phyloP scores from a whole-genome alignment of 2,329 filamentous ascomycete genomes.

The Diaporthe destruens region DNA sequence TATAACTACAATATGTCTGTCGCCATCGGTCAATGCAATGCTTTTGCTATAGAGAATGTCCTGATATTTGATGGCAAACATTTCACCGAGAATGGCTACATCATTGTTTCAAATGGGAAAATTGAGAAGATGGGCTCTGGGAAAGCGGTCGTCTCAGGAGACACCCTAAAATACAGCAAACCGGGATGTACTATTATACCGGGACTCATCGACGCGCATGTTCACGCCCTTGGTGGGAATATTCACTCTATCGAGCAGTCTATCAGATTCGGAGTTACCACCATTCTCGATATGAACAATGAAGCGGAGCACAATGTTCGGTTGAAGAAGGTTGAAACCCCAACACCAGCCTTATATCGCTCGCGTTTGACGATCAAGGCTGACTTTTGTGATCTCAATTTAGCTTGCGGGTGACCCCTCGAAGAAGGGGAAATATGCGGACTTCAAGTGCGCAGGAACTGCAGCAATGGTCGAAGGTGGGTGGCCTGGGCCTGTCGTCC shows the following conservation, averaged over 20 bases:
- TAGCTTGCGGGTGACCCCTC: not conserved
- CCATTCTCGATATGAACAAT: slow-evolving; percentile 4
- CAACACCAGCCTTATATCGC: not conserved
- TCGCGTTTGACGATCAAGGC: not conserved
- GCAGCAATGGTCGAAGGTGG: not conserved
- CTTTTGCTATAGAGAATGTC: not conserved
- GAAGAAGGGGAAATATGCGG: slow-evolving; percentile 4
- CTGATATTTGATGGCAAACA: not conserved
- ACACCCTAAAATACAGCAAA: not conserved
- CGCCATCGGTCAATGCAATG: not conserved
- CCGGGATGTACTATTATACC: not conserved
- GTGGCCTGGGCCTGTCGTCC: slow-evolving; percentile 3
- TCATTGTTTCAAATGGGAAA: not conserved
- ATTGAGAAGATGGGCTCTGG: slow-evolving; percentile 13
- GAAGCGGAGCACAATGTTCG: slow-evolving; percentile 3
- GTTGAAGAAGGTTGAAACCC: not conserved
- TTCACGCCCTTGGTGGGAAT: slow-evolving; percentile 9
- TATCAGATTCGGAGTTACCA: slow-evolving; percentile 11
- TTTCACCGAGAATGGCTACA: not conserved
- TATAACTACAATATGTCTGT: not conserved
- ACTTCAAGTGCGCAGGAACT: slow-evolving; percentile 6
- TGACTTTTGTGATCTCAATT: not conserved
- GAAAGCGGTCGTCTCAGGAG: not conserved
- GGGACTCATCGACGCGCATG: slow-evolving; percentile 20
- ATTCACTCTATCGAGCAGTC: slow-evolving; percentile 9